A percentile compares a stretch with the other conserved stretches of the same genome.
Conservation (phyloP, 2,329 filamentous ascomycete genomes). For the Septoria petroselini region DNA sequence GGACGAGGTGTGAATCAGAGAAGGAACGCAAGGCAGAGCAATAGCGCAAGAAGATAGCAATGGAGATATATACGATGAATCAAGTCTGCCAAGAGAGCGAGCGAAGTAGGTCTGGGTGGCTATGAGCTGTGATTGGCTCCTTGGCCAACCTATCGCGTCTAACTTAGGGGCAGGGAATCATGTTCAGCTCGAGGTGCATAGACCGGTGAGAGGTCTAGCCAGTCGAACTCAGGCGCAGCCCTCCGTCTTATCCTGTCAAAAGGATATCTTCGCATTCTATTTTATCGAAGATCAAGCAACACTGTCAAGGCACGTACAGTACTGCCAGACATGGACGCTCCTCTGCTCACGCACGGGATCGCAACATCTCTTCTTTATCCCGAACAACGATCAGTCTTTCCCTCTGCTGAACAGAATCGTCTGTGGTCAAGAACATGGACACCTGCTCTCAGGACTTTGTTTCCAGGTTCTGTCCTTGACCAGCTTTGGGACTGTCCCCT, state of each 20-base stretch:
- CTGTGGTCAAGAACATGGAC: not conserved
- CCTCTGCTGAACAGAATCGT: not conserved
- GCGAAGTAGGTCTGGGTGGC: slow-evolving; percentile 2
- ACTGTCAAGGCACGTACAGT: not conserved
- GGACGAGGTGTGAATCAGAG: not conserved
- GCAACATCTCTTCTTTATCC: not conserved
- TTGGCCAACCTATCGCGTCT: slow-evolving; percentile 5
- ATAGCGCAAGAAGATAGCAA: not conserved
- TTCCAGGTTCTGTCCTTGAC: not conserved
- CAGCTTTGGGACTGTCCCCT: not conserved
- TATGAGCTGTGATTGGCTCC: slow-evolving; percentile 5
- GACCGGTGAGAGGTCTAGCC: slow-evolving; percentile 6
- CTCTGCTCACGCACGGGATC: not conserved
- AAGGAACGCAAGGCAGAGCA: not conserved
- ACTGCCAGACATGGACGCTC: not conserved
- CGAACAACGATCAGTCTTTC: not conserved
- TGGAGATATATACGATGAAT: not conserved
- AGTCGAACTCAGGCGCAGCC: slow-evolving; percentile 3
- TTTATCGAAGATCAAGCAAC: slow-evolving; percentile 5
- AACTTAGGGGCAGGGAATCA: slow-evolving; percentile 1
- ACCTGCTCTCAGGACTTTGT: not conserved
- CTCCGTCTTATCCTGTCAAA: slow-evolving; percentile 3
- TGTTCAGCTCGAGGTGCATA: slow-evolving; percentile 6
- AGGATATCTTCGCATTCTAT: slow-evolving; percentile 3
- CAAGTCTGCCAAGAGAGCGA: slow-evolving; percentile 4